phyloP scores from a whole-genome alignment of 2,329 filamentous ascomycete genomes.

The Curvularia verruculosa region DNA sequence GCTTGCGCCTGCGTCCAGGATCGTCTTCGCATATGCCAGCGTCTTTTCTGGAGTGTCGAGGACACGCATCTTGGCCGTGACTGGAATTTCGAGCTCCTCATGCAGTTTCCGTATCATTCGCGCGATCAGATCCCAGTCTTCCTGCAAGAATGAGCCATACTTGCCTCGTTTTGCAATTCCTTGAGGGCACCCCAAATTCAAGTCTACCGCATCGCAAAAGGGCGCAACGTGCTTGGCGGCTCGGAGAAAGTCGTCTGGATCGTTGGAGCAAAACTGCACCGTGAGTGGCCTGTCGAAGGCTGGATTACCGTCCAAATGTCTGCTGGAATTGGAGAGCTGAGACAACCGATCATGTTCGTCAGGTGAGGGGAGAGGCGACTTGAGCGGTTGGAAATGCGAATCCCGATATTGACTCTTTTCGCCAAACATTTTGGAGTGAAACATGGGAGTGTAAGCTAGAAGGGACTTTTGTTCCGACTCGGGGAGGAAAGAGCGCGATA shows the following conservation, averaged over 20 bases:
- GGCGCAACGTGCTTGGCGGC: slow-evolving; percentile 81
- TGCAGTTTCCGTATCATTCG: slow-evolving; percentile 85
- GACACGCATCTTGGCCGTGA: slow-evolving; percentile 94
- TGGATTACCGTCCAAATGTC: slow-evolving; percentile 81
- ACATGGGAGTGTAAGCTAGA: slow-evolving; percentile 93
- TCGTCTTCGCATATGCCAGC: slow-evolving; percentile 84
- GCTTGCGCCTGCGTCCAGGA: slow-evolving; percentile 85
- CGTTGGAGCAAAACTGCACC: slow-evolving; percentile 95
- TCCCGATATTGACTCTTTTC: slow-evolving; percentile 78
- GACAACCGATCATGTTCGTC: slow-evolving; percentile 44
- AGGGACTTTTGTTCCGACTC: slow-evolving; percentile 62
- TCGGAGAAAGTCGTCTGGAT: slow-evolving; percentile 76
- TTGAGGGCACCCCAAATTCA: slow-evolving; percentile 95
- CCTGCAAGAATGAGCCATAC: slow-evolving; percentile 94
- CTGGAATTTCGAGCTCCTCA: slow-evolving; percentile 75
- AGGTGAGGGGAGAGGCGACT: slow-evolving; percentile 45
- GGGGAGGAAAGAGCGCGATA: slow-evolving; percentile 89
- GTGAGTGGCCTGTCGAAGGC: slow-evolving; percentile 84
- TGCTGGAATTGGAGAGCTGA: slow-evolving; percentile 34
- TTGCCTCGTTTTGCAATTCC: slow-evolving; percentile 89
- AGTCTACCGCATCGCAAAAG: slow-evolving; percentile 91
- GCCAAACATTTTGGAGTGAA: slow-evolving; percentile 87
- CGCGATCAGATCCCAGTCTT: slow-evolving; percentile 84
- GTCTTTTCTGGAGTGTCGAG: slow-evolving; percentile 86
- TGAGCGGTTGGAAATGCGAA: slow-evolving; percentile 77